Percentiles rank a stretch among this genome's conserved stretches.
phyloP scores from a whole-genome alignment of 768 basidiomycete species.

The Russula vinacea region DNA sequence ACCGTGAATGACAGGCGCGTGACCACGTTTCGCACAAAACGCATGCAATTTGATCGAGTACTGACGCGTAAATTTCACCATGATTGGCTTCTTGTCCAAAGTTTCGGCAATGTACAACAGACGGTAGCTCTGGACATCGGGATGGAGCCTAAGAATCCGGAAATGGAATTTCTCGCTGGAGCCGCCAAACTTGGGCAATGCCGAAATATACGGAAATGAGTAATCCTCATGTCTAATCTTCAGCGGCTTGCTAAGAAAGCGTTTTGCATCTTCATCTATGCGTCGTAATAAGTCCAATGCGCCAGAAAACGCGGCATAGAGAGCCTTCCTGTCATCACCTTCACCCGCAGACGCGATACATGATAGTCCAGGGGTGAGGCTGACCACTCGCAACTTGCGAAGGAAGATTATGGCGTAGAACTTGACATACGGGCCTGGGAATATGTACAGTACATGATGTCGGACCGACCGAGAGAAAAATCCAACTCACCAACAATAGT shows the following conservation, averaged over 20 bases:
- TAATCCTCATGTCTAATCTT: neutral
- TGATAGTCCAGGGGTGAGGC: no score
- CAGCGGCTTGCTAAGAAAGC: neutral
- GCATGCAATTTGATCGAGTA: constrained; percentile 2
- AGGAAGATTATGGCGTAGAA: no score
- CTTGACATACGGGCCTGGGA: no score
- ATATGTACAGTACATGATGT: no score
- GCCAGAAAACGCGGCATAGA: neutral
- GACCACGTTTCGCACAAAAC: neutral
- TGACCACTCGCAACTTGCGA: no score
- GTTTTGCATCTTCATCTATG: neutral
- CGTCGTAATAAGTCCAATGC: neutral
- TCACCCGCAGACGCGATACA: neutral
- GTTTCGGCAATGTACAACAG: constrained; percentile 2
- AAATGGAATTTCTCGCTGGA: neutral
- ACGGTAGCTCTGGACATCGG: neutral
- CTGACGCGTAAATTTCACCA: neutral
- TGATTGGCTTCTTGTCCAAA: neutral
- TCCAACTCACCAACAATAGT: constrained; percentile 1
- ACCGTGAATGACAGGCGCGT: neutral
- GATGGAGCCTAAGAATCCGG: neutral
- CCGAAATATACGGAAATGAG: neutral
- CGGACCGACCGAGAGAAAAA: neutral
- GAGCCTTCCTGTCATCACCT: neutral
- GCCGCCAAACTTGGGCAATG: neutral